Percentiles rank a stretch among this genome's conserved stretches.
These are phyloP conservation scores for Daldinia loculata DNA, from an alignment of 495 filamentous ascomycete genomes.

Conservation along the genomic window DNA sequence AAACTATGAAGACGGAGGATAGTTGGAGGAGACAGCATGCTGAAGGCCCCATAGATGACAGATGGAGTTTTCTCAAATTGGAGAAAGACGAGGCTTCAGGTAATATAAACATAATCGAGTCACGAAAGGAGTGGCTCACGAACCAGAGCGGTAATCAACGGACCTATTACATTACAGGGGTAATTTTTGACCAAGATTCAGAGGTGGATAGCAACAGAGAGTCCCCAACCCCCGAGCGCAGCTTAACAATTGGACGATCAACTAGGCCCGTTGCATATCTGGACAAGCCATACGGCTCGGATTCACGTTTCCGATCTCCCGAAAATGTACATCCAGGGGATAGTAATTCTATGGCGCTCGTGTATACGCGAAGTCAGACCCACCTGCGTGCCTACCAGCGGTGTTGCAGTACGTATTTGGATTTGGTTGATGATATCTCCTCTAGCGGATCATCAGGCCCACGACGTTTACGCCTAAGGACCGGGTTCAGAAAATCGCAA, in stretches of 20 bases:
- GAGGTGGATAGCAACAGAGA: conserved; percentile 8
- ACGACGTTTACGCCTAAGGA: conserved; percentile 61
- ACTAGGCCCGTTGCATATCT: conserved; percentile 4
- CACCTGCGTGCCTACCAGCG: conserved; percentile 68
- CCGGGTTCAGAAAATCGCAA: conserved; percentile 51
- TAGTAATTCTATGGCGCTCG: conserved; percentile 51
- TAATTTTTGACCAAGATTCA: conserved; percentile 56
- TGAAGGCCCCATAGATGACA: conserved; percentile 80
- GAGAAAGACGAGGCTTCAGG: conserved; percentile 69
- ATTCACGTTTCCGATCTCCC: conserved; percentile 49
- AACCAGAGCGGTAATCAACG: conserved; percentile 68
- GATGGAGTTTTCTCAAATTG: conserved; percentile 74
- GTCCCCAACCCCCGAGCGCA: background rate
- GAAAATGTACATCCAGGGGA: conserved; percentile 54
- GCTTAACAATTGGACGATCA: background rate
- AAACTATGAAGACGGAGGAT: conserved; percentile 49
- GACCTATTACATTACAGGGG: conserved; percentile 71
- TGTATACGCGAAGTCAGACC: conserved; percentile 66
- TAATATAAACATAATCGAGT: conserved; percentile 70
- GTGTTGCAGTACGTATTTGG: conserved; percentile 67
- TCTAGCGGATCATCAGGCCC: conserved; percentile 46
- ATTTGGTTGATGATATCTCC: conserved; percentile 67
- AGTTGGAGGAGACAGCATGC: conserved; percentile 74
- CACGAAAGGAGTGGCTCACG: conserved; percentile 73
- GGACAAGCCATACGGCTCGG: conserved; percentile 52